Evolutionary conservation across 2,329 filamentous ascomycete genomes (phyloP).

Genomic region (Phoma herbarum): DNA sequence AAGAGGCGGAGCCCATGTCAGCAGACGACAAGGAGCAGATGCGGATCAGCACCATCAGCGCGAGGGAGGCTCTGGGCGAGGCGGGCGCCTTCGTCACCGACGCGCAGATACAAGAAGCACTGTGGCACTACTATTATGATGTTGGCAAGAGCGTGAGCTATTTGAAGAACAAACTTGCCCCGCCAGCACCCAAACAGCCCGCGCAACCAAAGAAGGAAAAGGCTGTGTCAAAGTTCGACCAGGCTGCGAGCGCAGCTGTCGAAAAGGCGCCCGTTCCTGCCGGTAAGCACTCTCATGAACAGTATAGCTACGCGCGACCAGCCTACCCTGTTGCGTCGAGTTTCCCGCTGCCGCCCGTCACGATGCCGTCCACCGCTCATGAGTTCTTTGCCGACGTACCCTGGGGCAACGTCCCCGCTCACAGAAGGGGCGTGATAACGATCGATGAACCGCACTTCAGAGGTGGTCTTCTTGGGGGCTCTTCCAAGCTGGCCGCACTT

Average conservation of each 20-base stretch:
- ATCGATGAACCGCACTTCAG: conserved; percentile 66
- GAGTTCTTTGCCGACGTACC: conserved; percentile 84
- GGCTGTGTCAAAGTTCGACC: conserved; percentile 55
- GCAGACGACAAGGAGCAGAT: conserved; percentile 60
- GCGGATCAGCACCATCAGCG: conserved; percentile 71
- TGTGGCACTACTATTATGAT: conserved; percentile 98
- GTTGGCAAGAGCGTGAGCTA: conserved; percentile 85
- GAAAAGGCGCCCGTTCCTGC: conserved; percentile 52
- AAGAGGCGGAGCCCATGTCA: conserved; percentile 33
- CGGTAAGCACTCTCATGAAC: conserved; percentile 55
- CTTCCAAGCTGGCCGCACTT: conserved; percentile 86
- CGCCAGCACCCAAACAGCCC: conserved; percentile 37
- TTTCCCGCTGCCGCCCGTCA: conserved; percentile 45
- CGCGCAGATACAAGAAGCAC: conserved; percentile 82
- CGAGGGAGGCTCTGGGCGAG: conserved; percentile 71
- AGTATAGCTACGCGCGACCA: conserved; percentile 25
- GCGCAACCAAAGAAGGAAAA: conserved; percentile 52
- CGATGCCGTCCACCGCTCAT: conserved; percentile 48
- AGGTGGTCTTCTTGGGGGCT: conserved; percentile 81
- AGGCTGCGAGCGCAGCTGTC: conserved; percentile 53
- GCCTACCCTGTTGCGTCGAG: conserved; percentile 24
- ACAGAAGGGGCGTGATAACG: conserved; percentile 71
- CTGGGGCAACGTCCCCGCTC: conserved; percentile 77
- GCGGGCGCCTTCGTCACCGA: conserved; percentile 68
- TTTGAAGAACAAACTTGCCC: conserved; percentile 66